Conservation (phyloP, 2,329 filamentous ascomycete species). For the Bipolaris victoriae region DNA sequence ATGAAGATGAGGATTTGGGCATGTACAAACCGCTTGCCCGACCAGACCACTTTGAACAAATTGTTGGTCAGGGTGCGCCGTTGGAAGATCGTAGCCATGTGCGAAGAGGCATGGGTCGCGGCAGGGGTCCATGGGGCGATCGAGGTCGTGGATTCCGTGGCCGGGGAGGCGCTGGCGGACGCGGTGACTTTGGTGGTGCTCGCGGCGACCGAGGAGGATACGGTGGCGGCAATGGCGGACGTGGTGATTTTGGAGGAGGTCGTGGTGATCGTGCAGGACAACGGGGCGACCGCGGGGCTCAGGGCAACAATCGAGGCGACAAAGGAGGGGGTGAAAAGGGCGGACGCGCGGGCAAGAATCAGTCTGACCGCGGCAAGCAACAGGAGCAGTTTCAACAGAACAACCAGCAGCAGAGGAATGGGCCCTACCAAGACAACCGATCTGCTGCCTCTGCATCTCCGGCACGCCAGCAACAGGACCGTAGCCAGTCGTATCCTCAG, state of each 20-base stretch:
- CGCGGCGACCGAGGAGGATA: conserved; percentile 36
- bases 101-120: conserved; percentile 42
- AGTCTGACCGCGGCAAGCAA: conserved; percentile 30
- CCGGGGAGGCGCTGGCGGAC: conserved; percentile 36
- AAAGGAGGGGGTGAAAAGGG: conserved; percentile 26
- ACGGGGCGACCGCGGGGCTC: conserved; percentile 31
- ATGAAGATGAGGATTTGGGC: conserved; percentile 52
- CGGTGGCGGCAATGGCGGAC: conserved; percentile 32
- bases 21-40: conserved; percentile 57
- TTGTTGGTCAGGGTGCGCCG: conserved; percentile 51
- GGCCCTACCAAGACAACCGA: conserved; percentile 31
- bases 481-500: conserved; percentile 26
- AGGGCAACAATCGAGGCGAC: conserved; percentile 28
- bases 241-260: conserved; percentile 20
- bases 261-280: conserved; percentile 36
- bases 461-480: conserved; percentile 35
- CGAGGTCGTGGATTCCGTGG: conserved; percentile 47
- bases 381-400: conserved; percentile 27
- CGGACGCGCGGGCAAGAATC: conserved; percentile 36
- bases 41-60: conserved; percentile 55
- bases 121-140: conserved; percentile 44
- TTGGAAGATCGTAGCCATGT: conserved; percentile 48
- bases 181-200: conserved; percentile 29
- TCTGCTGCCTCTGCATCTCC: conserved; percentile 29
- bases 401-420: conserved; percentile 27